A percentile compares a stretch with the other conserved stretches of the same genome.
These are phyloP conservation scores for Wolfiporia cocos DNA, from an alignment of 1,284 basidiomycete genomes.

Conservation along the genomic window DNA sequence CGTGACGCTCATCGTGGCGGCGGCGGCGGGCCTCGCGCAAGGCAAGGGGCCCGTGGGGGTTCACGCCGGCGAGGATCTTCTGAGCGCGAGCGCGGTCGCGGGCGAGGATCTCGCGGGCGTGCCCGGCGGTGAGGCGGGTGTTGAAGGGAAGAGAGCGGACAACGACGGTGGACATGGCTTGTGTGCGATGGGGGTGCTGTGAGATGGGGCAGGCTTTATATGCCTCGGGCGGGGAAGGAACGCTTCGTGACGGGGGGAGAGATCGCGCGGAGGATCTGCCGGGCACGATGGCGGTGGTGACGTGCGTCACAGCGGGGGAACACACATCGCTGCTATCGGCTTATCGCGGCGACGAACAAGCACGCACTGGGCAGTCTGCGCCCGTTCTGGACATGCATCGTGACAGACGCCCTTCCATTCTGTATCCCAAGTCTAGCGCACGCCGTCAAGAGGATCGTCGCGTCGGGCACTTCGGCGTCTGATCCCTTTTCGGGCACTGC, in stretches of 20 bases:
- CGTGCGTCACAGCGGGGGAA: constrained; percentile 3
- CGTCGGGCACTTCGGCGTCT: too few relatives aligned
- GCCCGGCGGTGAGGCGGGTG: constrained; percentile 31
- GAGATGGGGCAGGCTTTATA: constrained; percentile 3
- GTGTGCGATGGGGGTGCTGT: background rate
- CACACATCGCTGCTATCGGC: background rate
- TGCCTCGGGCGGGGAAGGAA: background rate
- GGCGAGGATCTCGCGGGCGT: constrained; percentile 41
- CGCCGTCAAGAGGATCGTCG: too few relatives aligned
- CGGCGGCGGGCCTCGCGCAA: constrained; percentile 20
- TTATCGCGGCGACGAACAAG: background rate
- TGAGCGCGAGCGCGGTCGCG: constrained; percentile 47
- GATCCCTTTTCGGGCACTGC: too few relatives aligned
- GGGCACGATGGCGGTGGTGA: constrained; percentile 2
- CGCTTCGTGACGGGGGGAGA: background rate
- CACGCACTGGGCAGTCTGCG: background rate
- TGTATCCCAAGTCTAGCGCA: too few relatives aligned
- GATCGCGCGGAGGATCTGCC: background rate
- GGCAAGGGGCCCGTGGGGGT: constrained; percentile 44
- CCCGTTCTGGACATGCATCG: background rate
- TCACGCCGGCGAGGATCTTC: constrained; percentile 43
- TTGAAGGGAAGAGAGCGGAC: constrained; percentile 37
- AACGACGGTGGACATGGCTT: constrained; percentile 21
- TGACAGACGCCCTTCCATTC: too few relatives aligned
- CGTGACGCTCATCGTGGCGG: constrained; percentile 19